Evolutionary conservation across 2,329 filamentous ascomycete genomes (phyloP).

Genomic region (Clarireedia homoeocarpa): DNA sequence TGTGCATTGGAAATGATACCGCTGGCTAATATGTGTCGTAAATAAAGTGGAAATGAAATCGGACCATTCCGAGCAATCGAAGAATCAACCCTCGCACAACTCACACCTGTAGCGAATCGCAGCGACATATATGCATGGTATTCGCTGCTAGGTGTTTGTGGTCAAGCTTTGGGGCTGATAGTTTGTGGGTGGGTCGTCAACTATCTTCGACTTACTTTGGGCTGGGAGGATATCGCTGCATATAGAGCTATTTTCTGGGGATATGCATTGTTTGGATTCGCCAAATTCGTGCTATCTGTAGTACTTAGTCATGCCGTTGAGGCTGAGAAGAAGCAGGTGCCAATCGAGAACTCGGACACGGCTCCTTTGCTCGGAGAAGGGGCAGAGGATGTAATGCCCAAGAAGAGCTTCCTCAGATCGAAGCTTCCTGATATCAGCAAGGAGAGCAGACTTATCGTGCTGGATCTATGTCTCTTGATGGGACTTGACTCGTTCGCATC

Average conservation of each 20-base stretch:
- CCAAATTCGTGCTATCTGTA: slow-evolving; percentile 48
- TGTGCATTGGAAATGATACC: background rate
- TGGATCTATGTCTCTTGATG: slow-evolving; percentile 60
- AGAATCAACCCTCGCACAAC: slow-evolving; percentile 51
- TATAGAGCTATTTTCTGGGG: slow-evolving; percentile 50
- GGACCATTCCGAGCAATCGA: slow-evolving; percentile 56
- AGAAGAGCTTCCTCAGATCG: slow-evolving; percentile 19
- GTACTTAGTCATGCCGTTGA: slow-evolving; percentile 37
- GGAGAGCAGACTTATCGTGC: slow-evolving; percentile 45
- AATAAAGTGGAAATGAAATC: slow-evolving; percentile 53
- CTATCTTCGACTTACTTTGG: slow-evolving; percentile 34
- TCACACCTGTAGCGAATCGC: slow-evolving; percentile 38
- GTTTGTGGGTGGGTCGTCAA: slow-evolving; percentile 52
- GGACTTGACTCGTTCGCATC: slow-evolving; percentile 62
- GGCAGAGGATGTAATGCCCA: slow-evolving; percentile 15
- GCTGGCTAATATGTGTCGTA: slow-evolving; percentile 4
- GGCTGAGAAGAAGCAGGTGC: slow-evolving; percentile 31
- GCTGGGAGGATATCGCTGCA: slow-evolving; percentile 38
- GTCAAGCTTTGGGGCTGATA: slow-evolving; percentile 52
- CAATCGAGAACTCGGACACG: slow-evolving; percentile 24
- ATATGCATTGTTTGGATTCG: slow-evolving; percentile 47
- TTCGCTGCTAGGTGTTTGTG: slow-evolving; percentile 48
- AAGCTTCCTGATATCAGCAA: slow-evolving; percentile 51
- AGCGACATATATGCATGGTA: slow-evolving; percentile 58
- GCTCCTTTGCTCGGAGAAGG: slow-evolving; percentile 23